These are phyloP conservation scores for Cucurbita maxima DNA, from an alignment of 306 rosid genomes.

Conservation along the genomic window DNA sequence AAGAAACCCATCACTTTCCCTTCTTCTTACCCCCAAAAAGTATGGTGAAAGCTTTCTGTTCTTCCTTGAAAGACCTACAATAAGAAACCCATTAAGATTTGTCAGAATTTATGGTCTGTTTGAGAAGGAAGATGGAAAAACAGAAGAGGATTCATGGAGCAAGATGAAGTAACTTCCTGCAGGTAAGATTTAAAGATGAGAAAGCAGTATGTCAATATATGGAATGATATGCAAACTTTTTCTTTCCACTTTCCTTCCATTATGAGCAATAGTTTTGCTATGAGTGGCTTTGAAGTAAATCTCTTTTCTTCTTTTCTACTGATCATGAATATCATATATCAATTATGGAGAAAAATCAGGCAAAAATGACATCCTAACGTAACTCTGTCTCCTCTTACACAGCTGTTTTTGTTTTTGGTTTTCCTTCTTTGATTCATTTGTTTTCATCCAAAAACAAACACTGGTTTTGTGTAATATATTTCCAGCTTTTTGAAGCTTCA, in stretches of 20 bases:
- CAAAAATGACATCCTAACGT: slow-evolving; percentile 5
- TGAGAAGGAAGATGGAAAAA: background rate
- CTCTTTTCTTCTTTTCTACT: slow-evolving; percentile 1
- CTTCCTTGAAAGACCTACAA: background rate
- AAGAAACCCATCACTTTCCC: background rate
- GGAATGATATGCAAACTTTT: background rate
- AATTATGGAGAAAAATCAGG: background rate
- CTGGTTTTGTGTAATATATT: background rate
- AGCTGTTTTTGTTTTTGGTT: background rate
- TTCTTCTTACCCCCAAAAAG: background rate
- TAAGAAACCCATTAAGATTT: background rate
- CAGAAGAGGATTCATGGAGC: background rate
- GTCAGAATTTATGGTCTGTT: background rate
- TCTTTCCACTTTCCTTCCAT: background rate
- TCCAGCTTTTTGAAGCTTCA: background rate
- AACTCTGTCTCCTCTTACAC: background rate
- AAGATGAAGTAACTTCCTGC: background rate
- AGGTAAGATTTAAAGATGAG: slow-evolving; percentile 2
- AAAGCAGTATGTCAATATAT: background rate
- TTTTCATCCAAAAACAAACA: background rate
- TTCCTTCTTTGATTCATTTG: background rate
- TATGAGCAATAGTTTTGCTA: slow-evolving; percentile 6
- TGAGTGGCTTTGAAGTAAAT: slow-evolving; percentile 10
- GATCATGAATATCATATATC: slow-evolving; percentile 3
- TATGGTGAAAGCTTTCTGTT: background rate